Percentiles rank a stretch among this genome's conserved stretches.
Evolutionary conservation across 2,329 filamentous ascomycete species (phyloP).

Genomic region (Chaetomium sp.): DNA sequence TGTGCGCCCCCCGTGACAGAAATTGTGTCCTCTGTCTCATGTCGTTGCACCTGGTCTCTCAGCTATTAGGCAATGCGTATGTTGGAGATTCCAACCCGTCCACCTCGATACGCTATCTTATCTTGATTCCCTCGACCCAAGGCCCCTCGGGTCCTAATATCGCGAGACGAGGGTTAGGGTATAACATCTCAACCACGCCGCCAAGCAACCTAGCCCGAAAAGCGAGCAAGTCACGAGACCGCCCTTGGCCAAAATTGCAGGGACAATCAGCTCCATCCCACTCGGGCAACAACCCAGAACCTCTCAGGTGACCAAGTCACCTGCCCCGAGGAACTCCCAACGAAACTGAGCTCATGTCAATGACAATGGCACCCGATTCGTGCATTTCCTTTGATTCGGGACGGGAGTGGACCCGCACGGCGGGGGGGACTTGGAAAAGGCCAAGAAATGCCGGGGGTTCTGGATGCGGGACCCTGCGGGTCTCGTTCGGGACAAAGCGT

Average conservation of each 20-base stretch:
- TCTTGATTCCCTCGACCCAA: not conserved
- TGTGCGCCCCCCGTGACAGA: no score
- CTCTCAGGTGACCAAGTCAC: conserved; percentile 21
- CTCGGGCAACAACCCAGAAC: not conserved
- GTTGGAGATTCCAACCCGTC: not conserved
- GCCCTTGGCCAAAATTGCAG: not conserved
- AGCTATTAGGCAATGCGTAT: not conserved
- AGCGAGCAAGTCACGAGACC: conserved; percentile 12
- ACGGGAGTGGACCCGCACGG: not conserved
- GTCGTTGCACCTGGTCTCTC: no score
- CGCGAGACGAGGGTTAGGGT: conserved; percentile 8
- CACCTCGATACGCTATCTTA: not conserved
- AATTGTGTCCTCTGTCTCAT: not conserved
- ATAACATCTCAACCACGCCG: not conserved
- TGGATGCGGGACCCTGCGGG: conserved; percentile 20
- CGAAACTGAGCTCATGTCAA: not conserved
- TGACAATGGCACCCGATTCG: conserved; percentile 21
- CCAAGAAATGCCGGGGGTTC: conserved; percentile 28
- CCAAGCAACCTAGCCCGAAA: conserved; percentile 4
- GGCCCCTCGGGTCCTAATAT: not conserved
- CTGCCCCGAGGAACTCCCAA: not conserved
- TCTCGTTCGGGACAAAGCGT: conserved; percentile 27
- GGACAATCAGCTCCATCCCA: not conserved
- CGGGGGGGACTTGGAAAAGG: not conserved
- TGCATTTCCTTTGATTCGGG: conserved; percentile 2